Base-by-base conservation (phyloP, 2,329 filamentous ascomycete genomes). In the Beauveria sp. region DNA sequence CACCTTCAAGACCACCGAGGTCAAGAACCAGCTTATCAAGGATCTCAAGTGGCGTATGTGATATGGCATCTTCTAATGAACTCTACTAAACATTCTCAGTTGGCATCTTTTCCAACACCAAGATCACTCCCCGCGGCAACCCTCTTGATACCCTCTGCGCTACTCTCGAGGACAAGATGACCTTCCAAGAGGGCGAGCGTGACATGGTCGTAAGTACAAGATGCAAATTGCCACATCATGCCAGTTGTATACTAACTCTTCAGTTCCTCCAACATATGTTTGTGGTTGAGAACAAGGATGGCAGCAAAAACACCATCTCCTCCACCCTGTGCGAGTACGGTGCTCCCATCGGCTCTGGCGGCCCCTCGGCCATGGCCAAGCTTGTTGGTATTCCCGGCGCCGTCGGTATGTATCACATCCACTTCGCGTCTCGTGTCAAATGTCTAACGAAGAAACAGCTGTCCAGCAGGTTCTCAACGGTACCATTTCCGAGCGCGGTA, bases 81-180 rank as follows among this genome's bases (percentile, higher is more conserved):
- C 12, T 58, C 16, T 42, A n/a, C 61, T 62, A 46, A 62, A 7
- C 5, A 2, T 38, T n/a, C 20, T 58, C 3, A 61, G 61, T 89
- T 66, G 83, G 82, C 34, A 72, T 86, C 64, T 88, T 91, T 77
- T 88, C 85, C 49, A 81, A 86, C 66, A 81, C 85, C 71, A 78
- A 84, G 72, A 91, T 88, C 71, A 88, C 78, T 6, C 87, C 90
- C 30, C 80, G 85, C 61, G 88, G 86, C 60, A 96, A 90, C 79
- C 89, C 91, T 4, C 83, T 96, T 26, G 93, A 96, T 75, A 93
- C 90, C n/a, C 85, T 96, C 45, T 96, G 92, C 78, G 91, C 90
- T 38, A 89, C 86, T 3, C 84, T 96, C 34, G 91, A 96, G 81
- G 78, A 90, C 81, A 96, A 96, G 86, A 96, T 96, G 90, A 84